Base-by-base conservation (phyloP, 2,329 filamentous ascomycete genomes). In the Microdochium paspali region DNA sequence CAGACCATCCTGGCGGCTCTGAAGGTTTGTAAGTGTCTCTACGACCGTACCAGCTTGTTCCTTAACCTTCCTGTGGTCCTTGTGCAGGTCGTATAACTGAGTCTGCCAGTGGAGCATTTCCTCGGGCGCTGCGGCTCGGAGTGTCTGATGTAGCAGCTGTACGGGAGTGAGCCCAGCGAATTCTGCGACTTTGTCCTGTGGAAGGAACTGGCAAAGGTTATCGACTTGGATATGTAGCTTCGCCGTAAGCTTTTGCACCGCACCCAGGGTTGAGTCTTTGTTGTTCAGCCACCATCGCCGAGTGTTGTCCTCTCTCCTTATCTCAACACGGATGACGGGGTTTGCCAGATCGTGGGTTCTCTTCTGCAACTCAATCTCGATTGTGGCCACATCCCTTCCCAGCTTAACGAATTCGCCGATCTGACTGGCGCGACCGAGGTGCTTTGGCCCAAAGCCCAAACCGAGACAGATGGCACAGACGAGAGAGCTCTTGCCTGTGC, bases 381-480 rank as follows among this genome's bases (percentile, higher is more conserved):
- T 90, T 9, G 73, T 78, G 2, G 90, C 91, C 56, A 82, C 79
- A 45, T 80, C 72, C 53, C 79, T 82, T 31, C 89, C 90, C 63
- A 96, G 87, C 66, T 97, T 97, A 56, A 98, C 90, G 60, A 93
- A 98, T 59, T 95, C 90, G 47, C 85, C 84, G 49, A 91, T 72
- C 13, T 89, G 82, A 57, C 86, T 90, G 6, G 90, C 90, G 51
- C 93, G 84, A 15, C 91, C 93, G 15, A 98, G 76, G 58, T 90
- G 80, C 65, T 84, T 80, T 23, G 90, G 82, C 26, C 81, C 79
- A 73, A 85, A 96, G 44, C 93, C 93, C 24, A 98, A 71, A 2
- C 93, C 93, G 13, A 98, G 69, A 60, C 93, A 97, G 55, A 98
- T 95, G 42, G 93, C 93, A 66, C 93, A 98, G 40, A 98, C 91